Percentiles rank a stretch among this genome's conserved stretches.
These are phyloP conservation scores for Alternaria longipes DNA, from an alignment of 2,329 filamentous ascomycete species.

Conservation along the genomic window DNA sequence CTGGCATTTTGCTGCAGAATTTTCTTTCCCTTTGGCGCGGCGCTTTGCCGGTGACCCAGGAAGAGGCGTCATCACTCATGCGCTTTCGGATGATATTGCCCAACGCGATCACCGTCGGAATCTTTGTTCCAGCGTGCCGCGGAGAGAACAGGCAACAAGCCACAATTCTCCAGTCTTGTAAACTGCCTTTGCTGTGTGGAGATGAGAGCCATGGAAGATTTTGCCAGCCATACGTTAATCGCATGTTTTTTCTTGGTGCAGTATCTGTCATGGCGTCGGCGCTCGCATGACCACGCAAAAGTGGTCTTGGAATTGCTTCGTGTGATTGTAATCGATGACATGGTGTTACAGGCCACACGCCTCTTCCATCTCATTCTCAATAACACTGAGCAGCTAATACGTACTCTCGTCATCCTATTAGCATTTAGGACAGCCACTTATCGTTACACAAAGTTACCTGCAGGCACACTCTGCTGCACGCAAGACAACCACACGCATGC, in stretches of 20 bases:
- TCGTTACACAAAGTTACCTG: slow-evolving; percentile 12
- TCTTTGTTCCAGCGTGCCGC: slow-evolving; percentile 3
- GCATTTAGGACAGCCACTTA: background rate
- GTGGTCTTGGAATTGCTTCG: slow-evolving; percentile 15
- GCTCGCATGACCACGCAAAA: slow-evolving; percentile 30
- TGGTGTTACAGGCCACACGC: slow-evolving; percentile 8
- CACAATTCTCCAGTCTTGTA: background rate
- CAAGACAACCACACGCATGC: slow-evolving; percentile 9
- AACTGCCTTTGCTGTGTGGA: background rate
- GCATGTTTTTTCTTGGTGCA: background rate
- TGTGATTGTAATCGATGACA: slow-evolving; percentile 23
- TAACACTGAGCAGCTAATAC: slow-evolving; percentile 7
- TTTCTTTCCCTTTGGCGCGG: slow-evolving; percentile 16
- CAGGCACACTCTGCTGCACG: slow-evolving; percentile 12
- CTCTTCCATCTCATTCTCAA: slow-evolving; percentile 9
- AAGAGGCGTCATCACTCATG: slow-evolving; percentile 14
- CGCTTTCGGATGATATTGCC: slow-evolving; percentile 15
- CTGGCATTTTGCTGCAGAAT: slow-evolving; percentile 11
- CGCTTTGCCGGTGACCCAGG: slow-evolving; percentile 15
- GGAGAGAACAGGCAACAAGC: background rate
- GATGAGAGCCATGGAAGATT: background rate
- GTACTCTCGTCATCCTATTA: slow-evolving; percentile 12
- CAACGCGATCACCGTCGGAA: slow-evolving; percentile 8
- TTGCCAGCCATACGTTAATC: slow-evolving; percentile 3
- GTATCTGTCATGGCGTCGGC: slow-evolving; percentile 12